These are phyloP conservation scores for Cutaneotrichosporon mucoides DNA, from an alignment of 1,284 basidiomycete genomes.

Conservation along the genomic window DNA sequence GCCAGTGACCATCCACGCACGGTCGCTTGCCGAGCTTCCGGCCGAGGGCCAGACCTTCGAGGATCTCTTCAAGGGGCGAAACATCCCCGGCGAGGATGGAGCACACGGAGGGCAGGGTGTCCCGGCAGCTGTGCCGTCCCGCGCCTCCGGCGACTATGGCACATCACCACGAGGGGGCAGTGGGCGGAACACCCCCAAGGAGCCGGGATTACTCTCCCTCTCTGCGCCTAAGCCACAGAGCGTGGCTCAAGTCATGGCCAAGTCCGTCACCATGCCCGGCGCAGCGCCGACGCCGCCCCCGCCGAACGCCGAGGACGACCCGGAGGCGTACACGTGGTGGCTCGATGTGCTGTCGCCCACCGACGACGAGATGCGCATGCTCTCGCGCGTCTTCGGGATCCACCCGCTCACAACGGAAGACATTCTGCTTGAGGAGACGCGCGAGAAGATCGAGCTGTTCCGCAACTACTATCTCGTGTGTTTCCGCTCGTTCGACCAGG, in stretches of 20 bases:
- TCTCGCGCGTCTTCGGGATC: slow-evolving; percentile 93
- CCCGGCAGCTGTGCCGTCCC: background rate
- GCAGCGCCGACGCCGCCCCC: slow-evolving; percentile 1
- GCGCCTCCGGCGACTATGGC: background rate
- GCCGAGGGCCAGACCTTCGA: slow-evolving; percentile 90
- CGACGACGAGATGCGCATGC: slow-evolving; percentile 96
- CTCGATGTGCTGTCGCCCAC: slow-evolving; percentile 90
- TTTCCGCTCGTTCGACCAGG: slow-evolving; percentile 99
- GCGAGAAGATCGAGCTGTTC: slow-evolving; percentile 99
- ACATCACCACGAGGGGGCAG: background rate
- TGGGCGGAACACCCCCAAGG: slow-evolving; percentile 16
- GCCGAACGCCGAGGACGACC: slow-evolving; percentile 27
- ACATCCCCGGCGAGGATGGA: slow-evolving; percentile 10
- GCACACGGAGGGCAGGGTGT: no score
- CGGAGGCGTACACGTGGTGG: slow-evolving; percentile 92
- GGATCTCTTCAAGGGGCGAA: slow-evolving; percentile 65
- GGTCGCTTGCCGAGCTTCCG: slow-evolving; percentile 87
- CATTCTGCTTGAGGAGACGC: slow-evolving; percentile 98
- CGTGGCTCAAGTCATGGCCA: background rate
- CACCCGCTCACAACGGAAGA: slow-evolving; percentile 99
- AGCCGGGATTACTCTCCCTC: slow-evolving; percentile 12
- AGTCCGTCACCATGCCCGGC: background rate
- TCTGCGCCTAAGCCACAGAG: slow-evolving; percentile 2
- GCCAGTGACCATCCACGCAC: slow-evolving; percentile 89
- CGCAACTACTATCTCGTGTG: slow-evolving; percentile 98